A percentile compares a stretch with the other conserved stretches of the same genome.
Evolutionary conservation across 1,139 yeast species (phyloP).

Genomic region (Schizosaccharomyces versatilis): DNA sequence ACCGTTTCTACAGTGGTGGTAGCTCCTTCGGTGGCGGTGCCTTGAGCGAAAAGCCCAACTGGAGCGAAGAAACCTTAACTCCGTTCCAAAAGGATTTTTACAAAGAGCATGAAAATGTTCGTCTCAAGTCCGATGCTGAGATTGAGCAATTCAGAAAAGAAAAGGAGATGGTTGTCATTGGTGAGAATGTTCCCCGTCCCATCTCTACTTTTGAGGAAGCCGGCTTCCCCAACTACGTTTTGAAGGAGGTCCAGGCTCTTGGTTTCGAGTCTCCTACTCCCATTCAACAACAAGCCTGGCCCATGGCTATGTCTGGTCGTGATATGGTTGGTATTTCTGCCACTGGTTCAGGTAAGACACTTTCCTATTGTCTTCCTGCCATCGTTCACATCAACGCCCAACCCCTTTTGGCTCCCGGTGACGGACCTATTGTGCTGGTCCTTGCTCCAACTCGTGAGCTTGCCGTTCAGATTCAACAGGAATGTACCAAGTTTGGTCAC

Average conservation of each 20-base stretch:
- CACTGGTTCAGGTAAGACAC: constrained; percentile 96
- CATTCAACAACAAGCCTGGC: constrained; percentile 99
- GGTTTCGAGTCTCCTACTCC: constrained; percentile 90
- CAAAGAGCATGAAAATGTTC: constrained; percentile 59
- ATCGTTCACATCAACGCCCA: constrained; percentile 96
- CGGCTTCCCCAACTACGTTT: constrained; percentile 37
- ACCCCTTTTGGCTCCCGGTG: constrained; percentile 77
- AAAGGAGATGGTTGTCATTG: constrained; percentile 66
- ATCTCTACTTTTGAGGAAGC: constrained; percentile 68
- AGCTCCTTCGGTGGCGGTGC: constrained; percentile 31
- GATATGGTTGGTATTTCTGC: constrained; percentile 98
- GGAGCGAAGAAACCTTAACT: constrained; percentile 53
- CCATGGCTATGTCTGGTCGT: constrained; percentile 96
- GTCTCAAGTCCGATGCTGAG: constrained; percentile 52
- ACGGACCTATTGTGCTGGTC: constrained; percentile 89
- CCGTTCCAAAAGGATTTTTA: constrained; percentile 90
- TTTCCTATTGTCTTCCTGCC: constrained; percentile 87
- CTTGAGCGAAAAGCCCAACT: constrained; percentile 47
- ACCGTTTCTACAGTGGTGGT: constrained; percentile 17
- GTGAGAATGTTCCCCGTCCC: constrained; percentile 82
- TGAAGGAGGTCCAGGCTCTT: constrained; percentile 68
- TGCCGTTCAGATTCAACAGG: constrained; percentile 91
- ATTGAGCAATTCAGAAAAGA: constrained; percentile 54
- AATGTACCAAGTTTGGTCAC: constrained; percentile 82
- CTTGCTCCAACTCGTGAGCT: constrained; percentile 97